Evolutionary conservation across 2,329 filamentous ascomycete species (phyloP).

Genomic region (Truncatella angustata): DNA sequence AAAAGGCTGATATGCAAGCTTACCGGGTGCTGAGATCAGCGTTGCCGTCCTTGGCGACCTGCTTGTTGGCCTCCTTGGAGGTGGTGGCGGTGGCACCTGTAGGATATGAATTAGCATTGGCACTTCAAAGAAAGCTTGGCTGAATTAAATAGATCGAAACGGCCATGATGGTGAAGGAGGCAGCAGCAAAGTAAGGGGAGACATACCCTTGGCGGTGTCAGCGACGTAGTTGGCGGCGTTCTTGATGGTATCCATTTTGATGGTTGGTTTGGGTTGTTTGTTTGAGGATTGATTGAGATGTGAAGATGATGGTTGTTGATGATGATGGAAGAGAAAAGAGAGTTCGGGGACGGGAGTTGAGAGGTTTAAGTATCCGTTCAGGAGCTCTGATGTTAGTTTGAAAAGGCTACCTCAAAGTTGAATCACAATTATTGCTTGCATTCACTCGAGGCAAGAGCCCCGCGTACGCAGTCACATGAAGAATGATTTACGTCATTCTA

Average conservation of each 20-base stretch:
- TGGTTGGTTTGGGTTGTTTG: conserved; percentile 12
- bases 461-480: conserved; percentile 3
- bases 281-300: conserved; percentile 1
- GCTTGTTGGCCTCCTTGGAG: conserved; percentile 66
- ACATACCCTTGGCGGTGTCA: conserved; percentile 52
- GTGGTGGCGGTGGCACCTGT: conserved; percentile 42
- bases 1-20: conserved; percentile 15
- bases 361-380: conserved; percentile 8
- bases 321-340: conserved; percentile 2
- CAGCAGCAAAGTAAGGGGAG: background rate
- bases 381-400: background rate
- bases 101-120: too few species aligned
- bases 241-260: conserved; percentile 47
- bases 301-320: conserved; percentile 1
- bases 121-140: too few species aligned
- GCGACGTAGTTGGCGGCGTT: conserved; percentile 64
- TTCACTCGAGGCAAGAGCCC: conserved; percentile 2
- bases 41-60: conserved; percentile 58
- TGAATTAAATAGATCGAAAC: background rate
- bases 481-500: conserved; percentile 3
- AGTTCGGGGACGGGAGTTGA: background rate
- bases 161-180: background rate
- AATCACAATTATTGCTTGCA: background rate
- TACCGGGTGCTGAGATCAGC: conserved; percentile 49
- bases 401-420: background rate